Evolutionary conservation across 2,329 filamentous ascomycete genomes (phyloP).

Genomic region (Ceratocystis cubensis): DNA sequence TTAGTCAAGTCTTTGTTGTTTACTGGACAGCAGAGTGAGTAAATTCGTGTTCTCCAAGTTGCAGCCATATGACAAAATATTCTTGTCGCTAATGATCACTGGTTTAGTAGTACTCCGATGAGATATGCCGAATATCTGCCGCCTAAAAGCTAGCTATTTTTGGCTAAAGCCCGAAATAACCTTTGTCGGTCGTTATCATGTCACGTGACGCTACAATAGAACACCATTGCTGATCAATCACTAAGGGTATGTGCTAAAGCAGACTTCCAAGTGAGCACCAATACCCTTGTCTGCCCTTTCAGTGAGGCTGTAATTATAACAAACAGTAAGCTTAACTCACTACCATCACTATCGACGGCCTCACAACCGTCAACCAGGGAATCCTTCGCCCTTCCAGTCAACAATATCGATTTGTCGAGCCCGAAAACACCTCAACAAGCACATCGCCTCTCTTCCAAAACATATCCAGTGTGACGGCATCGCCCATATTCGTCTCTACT

Average conservation of each 20-base stretch:
- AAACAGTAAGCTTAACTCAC: neutral
- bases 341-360: neutral
- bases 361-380: neutral
- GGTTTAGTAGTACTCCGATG: neutral
- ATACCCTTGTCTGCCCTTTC: neutral
- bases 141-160: neutral
- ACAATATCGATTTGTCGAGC: neutral
- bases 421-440: neutral
- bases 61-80: constrained; percentile 1
- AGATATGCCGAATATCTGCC: neutral
- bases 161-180: neutral
- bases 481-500: neutral
- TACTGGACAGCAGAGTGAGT: neutral
- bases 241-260: no score
- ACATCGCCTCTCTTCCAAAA: neutral
- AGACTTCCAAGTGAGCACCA: neutral
- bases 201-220: no score
- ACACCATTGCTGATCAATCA: neutral
- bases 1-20: neutral
- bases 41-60: neutral
- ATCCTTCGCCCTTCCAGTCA: neutral
- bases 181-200: no score
- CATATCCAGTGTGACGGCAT: neutral
- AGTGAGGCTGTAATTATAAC: neutral
- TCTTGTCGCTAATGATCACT: constrained; percentile 1